Conservation (phyloP, 2,329 filamentous ascomycete genomes). For the Knoxdaviesia proteae region DNA sequence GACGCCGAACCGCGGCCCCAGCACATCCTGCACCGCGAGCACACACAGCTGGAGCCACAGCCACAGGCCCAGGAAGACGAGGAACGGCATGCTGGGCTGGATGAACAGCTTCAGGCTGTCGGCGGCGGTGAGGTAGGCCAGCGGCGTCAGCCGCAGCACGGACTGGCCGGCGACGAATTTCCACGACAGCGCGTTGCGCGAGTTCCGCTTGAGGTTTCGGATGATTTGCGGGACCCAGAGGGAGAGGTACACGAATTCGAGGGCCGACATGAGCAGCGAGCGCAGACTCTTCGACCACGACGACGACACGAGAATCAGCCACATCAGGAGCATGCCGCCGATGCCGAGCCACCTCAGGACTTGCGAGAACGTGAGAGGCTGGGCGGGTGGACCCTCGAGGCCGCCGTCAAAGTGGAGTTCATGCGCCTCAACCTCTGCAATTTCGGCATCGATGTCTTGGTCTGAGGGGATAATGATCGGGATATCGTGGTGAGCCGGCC, state of each 20-base stretch:
- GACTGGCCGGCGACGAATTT: slow-evolving; percentile 77
- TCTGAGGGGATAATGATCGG: slow-evolving; percentile 42
- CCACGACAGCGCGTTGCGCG: slow-evolving; percentile 77
- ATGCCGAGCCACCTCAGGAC: slow-evolving; percentile 37
- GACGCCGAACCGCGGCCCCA: slow-evolving; percentile 77
- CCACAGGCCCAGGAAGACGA: slow-evolving; percentile 46
- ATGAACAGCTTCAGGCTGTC: slow-evolving; percentile 66
- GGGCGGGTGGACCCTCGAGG: slow-evolving; percentile 5
- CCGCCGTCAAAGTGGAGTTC: slow-evolving; percentile 10
- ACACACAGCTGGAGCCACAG: slow-evolving; percentile 69
- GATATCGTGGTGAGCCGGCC: too few species aligned
- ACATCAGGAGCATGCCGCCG: slow-evolving; percentile 30
- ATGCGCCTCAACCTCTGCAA: slow-evolving; percentile 15
- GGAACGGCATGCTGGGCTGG: slow-evolving; percentile 45
- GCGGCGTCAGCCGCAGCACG: slow-evolving; percentile 52
- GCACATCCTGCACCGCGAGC: slow-evolving; percentile 60
- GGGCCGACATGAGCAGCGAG: slow-evolving; percentile 34
- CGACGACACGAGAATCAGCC: slow-evolving; percentile 36
- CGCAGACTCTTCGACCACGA: slow-evolving; percentile 38
- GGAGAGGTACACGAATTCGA: slow-evolving; percentile 62
- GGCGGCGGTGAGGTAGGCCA: slow-evolving; percentile 69
- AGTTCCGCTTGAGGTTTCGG: slow-evolving; percentile 78
- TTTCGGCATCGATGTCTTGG: slow-evolving; percentile 41
- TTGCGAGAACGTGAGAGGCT: slow-evolving; percentile 25
- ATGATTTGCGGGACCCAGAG: slow-evolving; percentile 86